Percentiles rank a stretch among this genome's conserved stretches.
These are phyloP conservation scores for Nephelium lappaceum DNA, from an alignment of 345 rosid species.

Conservation along the genomic window DNA sequence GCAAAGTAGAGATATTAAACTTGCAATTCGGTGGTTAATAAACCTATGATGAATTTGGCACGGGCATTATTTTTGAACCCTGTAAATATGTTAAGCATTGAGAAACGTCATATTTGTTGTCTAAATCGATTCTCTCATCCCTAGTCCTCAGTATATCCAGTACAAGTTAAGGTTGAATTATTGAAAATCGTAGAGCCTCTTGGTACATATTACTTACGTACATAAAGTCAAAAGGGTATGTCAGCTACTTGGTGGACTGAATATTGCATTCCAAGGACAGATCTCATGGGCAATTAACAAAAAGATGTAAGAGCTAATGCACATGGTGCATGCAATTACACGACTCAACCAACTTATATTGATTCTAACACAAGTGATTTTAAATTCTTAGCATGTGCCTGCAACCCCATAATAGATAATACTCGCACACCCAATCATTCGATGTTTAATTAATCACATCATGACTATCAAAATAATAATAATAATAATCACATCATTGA, in stretches of 20 bases:
- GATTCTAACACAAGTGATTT: conserved; percentile 20
- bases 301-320: background rate
- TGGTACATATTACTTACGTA: too few species aligned
- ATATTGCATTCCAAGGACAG: conserved; percentile 33
- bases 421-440: background rate
- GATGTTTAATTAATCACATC: background rate
- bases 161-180: too few species aligned
- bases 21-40: too few species aligned
- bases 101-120: too few species aligned
- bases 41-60: background rate
- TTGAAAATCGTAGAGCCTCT: too few species aligned
- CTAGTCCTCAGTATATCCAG: too few species aligned
- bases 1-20: too few species aligned
- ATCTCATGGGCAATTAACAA: conserved; percentile 21
- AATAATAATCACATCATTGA: background rate
- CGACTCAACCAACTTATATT: background rate
- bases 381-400: conserved; percentile 13
- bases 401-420: background rate
- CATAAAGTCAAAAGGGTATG: background rate
- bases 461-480: too few species aligned
- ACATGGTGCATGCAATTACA: background rate
- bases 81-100: too few species aligned
- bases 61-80: background rate
- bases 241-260: background rate
- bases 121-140: too few species aligned